Evolutionary conservation across 139 green algal species (phyloP).

Genomic region (Chlamydomonas incerta): DNA sequence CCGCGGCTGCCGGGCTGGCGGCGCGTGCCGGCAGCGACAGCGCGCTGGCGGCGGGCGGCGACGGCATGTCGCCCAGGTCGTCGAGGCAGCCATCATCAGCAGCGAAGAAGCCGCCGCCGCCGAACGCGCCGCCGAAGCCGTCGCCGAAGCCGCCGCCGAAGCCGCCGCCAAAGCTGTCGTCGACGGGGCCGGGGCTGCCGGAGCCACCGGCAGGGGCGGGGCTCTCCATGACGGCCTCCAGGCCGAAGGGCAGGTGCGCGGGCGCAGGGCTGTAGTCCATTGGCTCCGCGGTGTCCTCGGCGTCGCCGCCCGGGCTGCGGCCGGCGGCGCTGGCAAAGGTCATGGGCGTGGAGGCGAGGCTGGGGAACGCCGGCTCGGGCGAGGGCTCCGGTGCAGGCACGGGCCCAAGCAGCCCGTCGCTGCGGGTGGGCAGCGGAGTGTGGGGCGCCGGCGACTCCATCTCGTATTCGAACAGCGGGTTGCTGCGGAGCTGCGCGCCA

Average conservation of each 20-base stretch:
- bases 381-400: too few species aligned
- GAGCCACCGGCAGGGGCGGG: neutral
- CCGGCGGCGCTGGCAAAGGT: neutral
- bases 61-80: neutral
- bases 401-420: neutral
- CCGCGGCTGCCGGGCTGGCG: too few species aligned
- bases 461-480: constrained; percentile 22
- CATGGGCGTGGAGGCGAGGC: constrained; percentile 19
- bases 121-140: too few species aligned
- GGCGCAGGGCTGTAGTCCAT: too few species aligned
- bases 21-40: too few species aligned
- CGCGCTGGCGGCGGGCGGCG: too few species aligned
- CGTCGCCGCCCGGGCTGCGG: neutral
- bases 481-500: neutral
- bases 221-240: neutral
- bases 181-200: neutral
- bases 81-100: too few species aligned
- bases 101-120: too few species aligned
- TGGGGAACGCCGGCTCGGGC: neutral
- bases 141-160: too few species aligned
- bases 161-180: too few species aligned
- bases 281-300: neutral
- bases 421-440: neutral
- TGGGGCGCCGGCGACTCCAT: neutral
- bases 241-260: neutral